Base-by-base conservation (phyloP, 2,329 filamentous ascomycete genomes). In the Capronia americana region DNA sequence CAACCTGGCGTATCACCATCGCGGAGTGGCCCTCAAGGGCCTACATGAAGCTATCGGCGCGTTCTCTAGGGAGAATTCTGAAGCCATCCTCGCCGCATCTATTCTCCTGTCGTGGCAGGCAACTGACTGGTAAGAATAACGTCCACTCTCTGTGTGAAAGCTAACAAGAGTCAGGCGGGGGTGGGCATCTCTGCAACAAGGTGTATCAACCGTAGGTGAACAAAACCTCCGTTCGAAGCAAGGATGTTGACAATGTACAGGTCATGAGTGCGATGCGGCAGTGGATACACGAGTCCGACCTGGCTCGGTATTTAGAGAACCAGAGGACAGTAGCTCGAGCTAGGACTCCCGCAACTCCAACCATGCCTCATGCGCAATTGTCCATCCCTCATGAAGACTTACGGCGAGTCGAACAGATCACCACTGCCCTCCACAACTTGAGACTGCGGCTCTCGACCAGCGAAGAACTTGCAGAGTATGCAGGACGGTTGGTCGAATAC, bases 81-180 rank as follows among this genome's bases (percentile, higher is more conserved):
- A 99, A 79, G 93, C 93, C 51, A 90, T 97, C 69, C 85, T 99
- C 62, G 94, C 93, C 28, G 92, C 93, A 34, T 97, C 94, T 28
- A 88, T 97, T 53, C 86, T 98, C 56, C 85, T 99, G 57, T 96
- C 93, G 44, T 98, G 95, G 93, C 94, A 98, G 81, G 92, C 92
- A 63, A 95, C 90, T 67, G 94, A 98, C 82, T 98, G 93, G 94
- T 96, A 85, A 84, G 89, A 82, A 75, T 48, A 73, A 73, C 72
- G 63, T 72, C 69, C 72, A 5, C 26, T 10, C 32, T 20, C 30
- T 48, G 46, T 10, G 48, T 46, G 12, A 54, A 75, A 63, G 74
- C 80, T 83, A 74, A 83, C 71, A 26, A 17, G 51, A 14, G 68
- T 72, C 76, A 96, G 93, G 91, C 90, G 90, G 78, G 91, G 90